Evolutionary conservation across 208 protist genomes (phyloP).

Genomic region (Lotmaria passim): DNA sequence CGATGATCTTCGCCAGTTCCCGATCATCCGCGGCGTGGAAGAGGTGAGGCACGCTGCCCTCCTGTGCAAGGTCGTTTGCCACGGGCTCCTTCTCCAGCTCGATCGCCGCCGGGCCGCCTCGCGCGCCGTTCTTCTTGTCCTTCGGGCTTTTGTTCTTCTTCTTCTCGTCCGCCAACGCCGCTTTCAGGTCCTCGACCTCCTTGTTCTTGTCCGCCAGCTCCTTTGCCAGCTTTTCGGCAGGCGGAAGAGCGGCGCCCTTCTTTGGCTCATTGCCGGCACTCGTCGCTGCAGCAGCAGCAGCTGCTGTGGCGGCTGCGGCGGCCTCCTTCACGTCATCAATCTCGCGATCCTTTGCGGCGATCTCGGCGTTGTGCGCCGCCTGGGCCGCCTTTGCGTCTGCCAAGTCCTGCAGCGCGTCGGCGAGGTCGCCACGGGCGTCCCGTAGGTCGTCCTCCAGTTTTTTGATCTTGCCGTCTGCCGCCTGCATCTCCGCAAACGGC

Average conservation of each 20-base stretch:
- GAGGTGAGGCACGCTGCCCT: conserved; percentile 17
- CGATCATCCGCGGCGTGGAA: conserved; percentile 24
- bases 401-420: conserved; percentile 31
- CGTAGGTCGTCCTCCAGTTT: conserved; percentile 35
- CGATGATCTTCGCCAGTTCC: conserved; percentile 20
- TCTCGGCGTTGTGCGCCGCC: conserved; percentile 18
- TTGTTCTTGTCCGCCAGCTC: conserved; percentile 7
- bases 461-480: conserved; percentile 26
- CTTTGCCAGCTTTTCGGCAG: conserved; percentile 2
- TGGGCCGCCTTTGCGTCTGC: conserved; percentile 29
- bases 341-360: conserved; percentile 29
- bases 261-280: not conserved
- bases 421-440: conserved; percentile 39
- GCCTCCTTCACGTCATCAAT: conserved; percentile 11
- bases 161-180: conserved; percentile 7
- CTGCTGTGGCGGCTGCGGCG: conserved; percentile 1
- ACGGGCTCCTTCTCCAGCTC: conserved; percentile 16
- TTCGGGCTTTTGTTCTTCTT: too few relatives aligned
- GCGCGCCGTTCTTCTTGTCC: conserved; percentile 1
- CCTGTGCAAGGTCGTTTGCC: not conserved
- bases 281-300: too few relatives aligned
- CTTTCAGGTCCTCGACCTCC: not conserved
- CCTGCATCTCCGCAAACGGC: conserved; percentile 31
- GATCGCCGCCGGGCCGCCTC: not conserved
- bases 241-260: not conserved